Evolutionary conservation across 176 grass and related monocot species (phyloP).

Genomic region (Pontederia paniculata): DNA sequence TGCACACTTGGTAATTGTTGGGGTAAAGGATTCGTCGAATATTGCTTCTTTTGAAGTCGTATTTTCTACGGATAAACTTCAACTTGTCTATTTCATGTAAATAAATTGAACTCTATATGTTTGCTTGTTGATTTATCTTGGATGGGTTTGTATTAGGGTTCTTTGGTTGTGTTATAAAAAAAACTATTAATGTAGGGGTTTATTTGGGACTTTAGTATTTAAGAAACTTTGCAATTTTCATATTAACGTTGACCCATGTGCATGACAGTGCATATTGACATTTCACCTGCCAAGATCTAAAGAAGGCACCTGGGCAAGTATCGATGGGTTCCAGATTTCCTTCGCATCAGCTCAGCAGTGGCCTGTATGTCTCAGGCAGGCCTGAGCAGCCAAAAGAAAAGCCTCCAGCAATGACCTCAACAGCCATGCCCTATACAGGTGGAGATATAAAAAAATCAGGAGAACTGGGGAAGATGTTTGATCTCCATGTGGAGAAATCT

Average conservation of each 20-base stretch:
- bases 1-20: too few relatives aligned
- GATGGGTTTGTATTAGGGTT: neutral
- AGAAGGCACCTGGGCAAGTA: slow-evolving; percentile 18
- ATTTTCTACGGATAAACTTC: too few relatives aligned
- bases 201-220: neutral
- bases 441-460: slow-evolving; percentile 97
- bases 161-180: neutral
- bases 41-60: too few relatives aligned
- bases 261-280: neutral
- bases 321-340: slow-evolving; percentile 74
- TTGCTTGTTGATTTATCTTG: neutral
- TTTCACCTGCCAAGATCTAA: slow-evolving; percentile 12
- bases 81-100: too few relatives aligned
- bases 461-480: slow-evolving; percentile 97
- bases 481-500: slow-evolving; percentile 85
- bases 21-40: too few relatives aligned
- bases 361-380: slow-evolving; percentile 85
- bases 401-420: slow-evolving; percentile 57
- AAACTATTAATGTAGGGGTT: neutral
- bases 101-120: neutral
- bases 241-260: neutral
- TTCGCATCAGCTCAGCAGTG: slow-evolving; percentile 90
- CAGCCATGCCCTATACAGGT: slow-evolving; percentile 87
- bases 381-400: slow-evolving; percentile 93
- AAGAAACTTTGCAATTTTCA: neutral